These are phyloP conservation scores for Quercus gilva DNA, from an alignment of 306 rosid species.

Conservation along the genomic window DNA sequence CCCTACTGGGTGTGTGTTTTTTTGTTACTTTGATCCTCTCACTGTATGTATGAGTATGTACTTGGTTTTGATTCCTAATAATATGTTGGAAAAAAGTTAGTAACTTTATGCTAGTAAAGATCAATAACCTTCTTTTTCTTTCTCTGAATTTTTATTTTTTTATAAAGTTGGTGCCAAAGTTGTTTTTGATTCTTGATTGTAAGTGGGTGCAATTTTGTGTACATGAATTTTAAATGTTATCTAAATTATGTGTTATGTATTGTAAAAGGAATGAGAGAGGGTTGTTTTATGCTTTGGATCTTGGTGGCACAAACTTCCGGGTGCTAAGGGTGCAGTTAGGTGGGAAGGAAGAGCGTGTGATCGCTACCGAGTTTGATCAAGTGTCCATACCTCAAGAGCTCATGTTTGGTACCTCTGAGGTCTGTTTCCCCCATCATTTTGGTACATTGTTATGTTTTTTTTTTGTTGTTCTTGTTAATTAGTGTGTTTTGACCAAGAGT, in stretches of 20 bases:
- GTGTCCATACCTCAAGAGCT: conserved; percentile 72
- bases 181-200: neutral
- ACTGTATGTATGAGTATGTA: neutral
- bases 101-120: too few relatives aligned
- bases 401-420: conserved; percentile 78
- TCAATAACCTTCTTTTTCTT: neutral
- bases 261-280: conserved; percentile 77
- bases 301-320: conserved; percentile 91
- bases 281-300: conserved; percentile 90
- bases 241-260: neutral
- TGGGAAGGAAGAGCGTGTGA: conserved; percentile 69
- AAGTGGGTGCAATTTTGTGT: neutral
- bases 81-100: too few relatives aligned
- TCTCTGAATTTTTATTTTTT: neutral
- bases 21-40: neutral
- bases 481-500: too few relatives aligned
- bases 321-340: conserved; percentile 86
- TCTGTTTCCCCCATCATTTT: neutral
- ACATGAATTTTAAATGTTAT: neutral
- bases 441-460: neutral
- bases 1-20: conserved; percentile 66
- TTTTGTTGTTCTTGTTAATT: too few relatives aligned
- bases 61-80: neutral
- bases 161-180: neutral
- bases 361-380: conserved; percentile 76